Conservation (phyloP, 164 flowering plant genomes). For the Kalanchoe fedtschenkoi region DNA sequence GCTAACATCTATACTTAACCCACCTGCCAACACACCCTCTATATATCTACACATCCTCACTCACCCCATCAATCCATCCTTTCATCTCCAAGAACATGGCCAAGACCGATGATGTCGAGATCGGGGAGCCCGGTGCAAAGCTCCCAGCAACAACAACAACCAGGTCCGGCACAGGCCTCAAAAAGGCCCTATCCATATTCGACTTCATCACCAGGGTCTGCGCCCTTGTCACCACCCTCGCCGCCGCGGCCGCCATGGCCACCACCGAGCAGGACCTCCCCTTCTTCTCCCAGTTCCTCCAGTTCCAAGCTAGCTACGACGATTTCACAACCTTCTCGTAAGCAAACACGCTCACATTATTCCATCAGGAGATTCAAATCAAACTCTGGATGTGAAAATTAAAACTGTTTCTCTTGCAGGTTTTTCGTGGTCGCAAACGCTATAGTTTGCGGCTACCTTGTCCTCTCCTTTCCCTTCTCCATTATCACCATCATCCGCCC, state of each 20-base stretch:
- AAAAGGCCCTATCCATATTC: slow-evolving; percentile 45
- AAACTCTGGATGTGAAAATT: too few species aligned
- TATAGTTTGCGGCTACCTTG: slow-evolving; percentile 39
- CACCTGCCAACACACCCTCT: too few species aligned
- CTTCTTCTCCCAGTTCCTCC: slow-evolving; percentile 79
- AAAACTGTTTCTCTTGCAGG: slow-evolving; percentile 24
- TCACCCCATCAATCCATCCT: too few species aligned
- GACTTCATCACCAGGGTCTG: slow-evolving; percentile 56
- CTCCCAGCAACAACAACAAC: slow-evolving; percentile 7
- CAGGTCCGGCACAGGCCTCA: slow-evolving; percentile 23
- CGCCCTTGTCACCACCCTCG: slow-evolving; percentile 39
- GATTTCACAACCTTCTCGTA: slow-evolving; percentile 68
- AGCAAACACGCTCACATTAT: slow-evolving; percentile 13
- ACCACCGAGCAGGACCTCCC: slow-evolving; percentile 73
- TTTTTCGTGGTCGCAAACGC: slow-evolving; percentile 57
- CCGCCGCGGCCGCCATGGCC: slow-evolving; percentile 62
- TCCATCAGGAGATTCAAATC: too few species aligned
- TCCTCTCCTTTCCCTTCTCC: slow-evolving; percentile 66
- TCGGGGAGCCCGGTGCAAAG: slow-evolving; percentile 29
- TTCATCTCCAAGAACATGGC: slow-evolving; percentile 8
- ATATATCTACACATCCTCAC: too few species aligned
- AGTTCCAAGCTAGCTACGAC: slow-evolving; percentile 64
- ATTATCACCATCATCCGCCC: slow-evolving; percentile 53
- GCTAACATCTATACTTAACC: too few species aligned
- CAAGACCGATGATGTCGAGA: slow-evolving; percentile 29